Percentiles rank a stretch among this genome's conserved stretches.
Evolutionary conservation across 2,329 filamentous ascomycete genomes (phyloP).

Genomic region (Coniochaeta sp.): DNA sequence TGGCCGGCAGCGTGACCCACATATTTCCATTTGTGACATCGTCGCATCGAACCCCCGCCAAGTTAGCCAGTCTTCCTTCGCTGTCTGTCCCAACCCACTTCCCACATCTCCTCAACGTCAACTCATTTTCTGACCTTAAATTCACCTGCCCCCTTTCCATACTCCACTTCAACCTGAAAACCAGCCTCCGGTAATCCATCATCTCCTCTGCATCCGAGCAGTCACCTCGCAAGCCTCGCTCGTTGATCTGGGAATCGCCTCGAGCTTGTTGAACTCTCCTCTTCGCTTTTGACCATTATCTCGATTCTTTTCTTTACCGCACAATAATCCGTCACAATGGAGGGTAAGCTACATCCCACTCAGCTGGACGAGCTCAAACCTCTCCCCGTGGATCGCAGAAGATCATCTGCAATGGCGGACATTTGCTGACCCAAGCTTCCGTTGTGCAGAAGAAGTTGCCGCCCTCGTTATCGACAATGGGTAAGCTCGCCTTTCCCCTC

Average conservation of each 20-base stretch:
- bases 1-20: background rate
- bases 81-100: conserved; percentile 11
- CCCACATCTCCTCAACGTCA: conserved; percentile 15
- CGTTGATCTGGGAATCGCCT: conserved; percentile 26
- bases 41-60: conserved; percentile 10
- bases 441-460: conserved; percentile 89
- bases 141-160: conserved; percentile 28
- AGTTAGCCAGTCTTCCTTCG: conserved; percentile 13
- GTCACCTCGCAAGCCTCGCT: conserved; percentile 23
- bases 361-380: conserved; percentile 3
- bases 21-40: conserved; percentile 9
- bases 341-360: conserved; percentile 31
- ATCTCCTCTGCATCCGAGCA: conserved; percentile 9
- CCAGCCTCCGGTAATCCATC: conserved; percentile 11
- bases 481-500: conserved; percentile 57
- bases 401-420: background rate
- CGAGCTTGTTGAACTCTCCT: conserved; percentile 18
- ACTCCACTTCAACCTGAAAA: conserved; percentile 22
- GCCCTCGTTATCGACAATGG: conserved; percentile 99
- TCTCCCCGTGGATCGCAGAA: conserved; percentile 4
- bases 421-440: conserved; percentile 34
- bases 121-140: conserved; percentile 25
- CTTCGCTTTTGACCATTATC: conserved; percentile 14
- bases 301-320: conserved; percentile 21
- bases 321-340: conserved; percentile 46